Evolutionary conservation across 768 basidiomycete species (phyloP).

Genomic region (Psilocybe cubensis): DNA sequence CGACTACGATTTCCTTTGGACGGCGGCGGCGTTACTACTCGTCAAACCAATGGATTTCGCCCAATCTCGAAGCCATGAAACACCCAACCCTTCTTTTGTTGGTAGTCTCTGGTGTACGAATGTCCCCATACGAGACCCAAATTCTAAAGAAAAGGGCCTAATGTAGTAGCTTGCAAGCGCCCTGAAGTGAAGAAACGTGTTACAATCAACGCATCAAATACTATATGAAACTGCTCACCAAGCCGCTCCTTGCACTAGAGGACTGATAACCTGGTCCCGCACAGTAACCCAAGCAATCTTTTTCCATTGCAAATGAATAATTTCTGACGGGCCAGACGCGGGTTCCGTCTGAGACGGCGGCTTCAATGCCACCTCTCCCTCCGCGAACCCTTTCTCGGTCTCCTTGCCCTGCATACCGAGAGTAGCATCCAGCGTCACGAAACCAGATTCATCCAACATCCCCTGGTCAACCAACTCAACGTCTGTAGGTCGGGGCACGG

Average conservation of each 20-base stretch:
- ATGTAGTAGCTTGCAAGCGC: slow-evolving; percentile 49
- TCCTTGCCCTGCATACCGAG: slow-evolving; percentile 20
- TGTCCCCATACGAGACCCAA: slow-evolving; percentile 37
- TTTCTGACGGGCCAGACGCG: slow-evolving; percentile 25
- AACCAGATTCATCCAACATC: slow-evolving; percentile 28
- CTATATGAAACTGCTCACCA: slow-evolving; percentile 48
- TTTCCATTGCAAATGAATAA: slow-evolving; percentile 57
- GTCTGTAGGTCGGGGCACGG: slow-evolving; percentile 1
- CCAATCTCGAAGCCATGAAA: slow-evolving; percentile 46
- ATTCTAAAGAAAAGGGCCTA: slow-evolving; percentile 39
- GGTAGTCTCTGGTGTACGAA: slow-evolving; percentile 30
- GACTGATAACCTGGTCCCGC: slow-evolving; percentile 71
- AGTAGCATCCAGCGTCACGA: slow-evolving; percentile 31
- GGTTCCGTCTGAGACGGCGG: not conserved
- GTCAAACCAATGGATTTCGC: slow-evolving; percentile 29
- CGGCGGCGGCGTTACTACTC: not conserved
- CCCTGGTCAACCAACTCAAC: slow-evolving; percentile 21
- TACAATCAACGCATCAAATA: not conserved
- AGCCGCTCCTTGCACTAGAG: slow-evolving; percentile 65
- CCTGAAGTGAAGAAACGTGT: slow-evolving; percentile 29
- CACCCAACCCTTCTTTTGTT: slow-evolving; percentile 41
- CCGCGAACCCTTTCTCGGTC: slow-evolving; percentile 18
- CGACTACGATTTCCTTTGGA: not conserved
- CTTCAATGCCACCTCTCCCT: not conserved
- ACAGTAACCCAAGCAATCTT: slow-evolving; percentile 64